Percentiles rank a stretch among this genome's conserved stretches.
phyloP scores from a whole-genome alignment of 163 green algal genomes.

The Scenedesmus sp. region DNA sequence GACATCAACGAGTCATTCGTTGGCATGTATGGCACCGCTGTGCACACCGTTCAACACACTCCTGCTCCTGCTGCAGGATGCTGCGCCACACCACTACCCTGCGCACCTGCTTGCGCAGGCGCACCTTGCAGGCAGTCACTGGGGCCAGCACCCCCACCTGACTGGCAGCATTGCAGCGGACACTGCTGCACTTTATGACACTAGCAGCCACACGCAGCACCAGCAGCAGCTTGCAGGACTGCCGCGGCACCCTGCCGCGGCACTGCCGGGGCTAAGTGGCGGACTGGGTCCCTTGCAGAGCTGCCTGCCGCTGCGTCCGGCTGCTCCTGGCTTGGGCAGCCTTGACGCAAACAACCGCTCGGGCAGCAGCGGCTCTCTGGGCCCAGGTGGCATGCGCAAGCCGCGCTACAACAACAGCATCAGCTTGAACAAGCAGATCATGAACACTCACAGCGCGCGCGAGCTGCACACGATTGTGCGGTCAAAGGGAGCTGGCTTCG shows the following conservation, averaged over 20 bases:
- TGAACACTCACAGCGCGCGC: slow-evolving; percentile 43
- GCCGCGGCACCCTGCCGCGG: not conserved
- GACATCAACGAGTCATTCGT: no score
- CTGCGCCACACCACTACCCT: not conserved
- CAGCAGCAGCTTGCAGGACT: slow-evolving; percentile 13
- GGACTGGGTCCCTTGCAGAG: not conserved
- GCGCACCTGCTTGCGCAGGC: not conserved
- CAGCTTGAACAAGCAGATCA: slow-evolving; percentile 64
- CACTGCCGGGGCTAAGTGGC: not conserved
- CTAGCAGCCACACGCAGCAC: not conserved
- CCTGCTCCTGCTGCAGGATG: not conserved
- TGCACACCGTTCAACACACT: not conserved
- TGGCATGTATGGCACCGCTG: not conserved
- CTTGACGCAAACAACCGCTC: not conserved
- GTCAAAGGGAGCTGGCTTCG: slow-evolving; percentile 55
- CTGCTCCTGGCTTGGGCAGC: not conserved
- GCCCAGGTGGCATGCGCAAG: not conserved
- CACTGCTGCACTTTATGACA: slow-evolving; percentile 37
- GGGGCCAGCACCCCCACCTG: slow-evolving; percentile 23
- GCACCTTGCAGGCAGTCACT: not conserved
- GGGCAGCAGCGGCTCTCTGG: not conserved
- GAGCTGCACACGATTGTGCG: slow-evolving; percentile 61
- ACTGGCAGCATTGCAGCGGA: slow-evolving; percentile 3
- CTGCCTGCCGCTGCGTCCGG: not conserved
- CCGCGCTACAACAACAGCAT: slow-evolving; percentile 47